A percentile compares a stretch with the other conserved stretches of the same genome.
Conservation (phyloP, 768 basidiomycete species). For the Pluteus cervinus region DNA sequence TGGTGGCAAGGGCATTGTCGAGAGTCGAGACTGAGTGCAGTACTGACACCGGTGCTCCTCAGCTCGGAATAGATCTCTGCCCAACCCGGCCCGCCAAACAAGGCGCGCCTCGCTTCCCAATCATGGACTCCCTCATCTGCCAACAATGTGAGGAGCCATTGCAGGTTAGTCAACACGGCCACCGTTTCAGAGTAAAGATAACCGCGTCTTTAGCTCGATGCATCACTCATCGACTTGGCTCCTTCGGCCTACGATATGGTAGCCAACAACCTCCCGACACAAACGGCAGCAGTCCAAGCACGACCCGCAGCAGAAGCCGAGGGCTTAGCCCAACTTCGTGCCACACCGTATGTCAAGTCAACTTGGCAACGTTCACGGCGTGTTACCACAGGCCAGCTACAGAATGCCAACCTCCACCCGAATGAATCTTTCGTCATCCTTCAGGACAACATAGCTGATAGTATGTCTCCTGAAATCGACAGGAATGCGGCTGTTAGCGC, state of each 20-base stretch:
- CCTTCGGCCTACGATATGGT: constrained; percentile 88
- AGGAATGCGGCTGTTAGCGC: constrained; percentile 40
- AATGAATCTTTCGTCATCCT: constrained; percentile 90
- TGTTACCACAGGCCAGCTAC: constrained; percentile 44
- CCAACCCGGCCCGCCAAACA: too few relatives aligned
- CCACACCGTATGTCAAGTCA: constrained; percentile 46
- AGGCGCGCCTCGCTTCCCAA: too few relatives aligned
- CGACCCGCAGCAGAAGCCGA: constrained; percentile 32
- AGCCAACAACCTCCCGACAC: constrained; percentile 56
- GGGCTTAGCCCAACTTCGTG: constrained; percentile 40
- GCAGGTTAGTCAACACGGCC: constrained; percentile 42
- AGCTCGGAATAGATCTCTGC: too few relatives aligned
- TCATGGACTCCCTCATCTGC: constrained; percentile 57
- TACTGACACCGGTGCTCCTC: background rate
- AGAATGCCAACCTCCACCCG: constrained; percentile 48
- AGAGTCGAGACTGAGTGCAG: background rate
- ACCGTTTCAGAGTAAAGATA: constrained; percentile 9
- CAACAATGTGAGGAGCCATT: constrained; percentile 92
- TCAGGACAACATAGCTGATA: constrained; percentile 74
- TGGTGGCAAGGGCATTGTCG: constrained; percentile 2
- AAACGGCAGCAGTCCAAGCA: constrained; percentile 33
- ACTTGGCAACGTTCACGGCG: constrained; percentile 59
- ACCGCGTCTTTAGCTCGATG: constrained; percentile 57
- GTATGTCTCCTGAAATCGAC: constrained; percentile 41
- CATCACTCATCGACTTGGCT: constrained; percentile 82